phyloP scores from a whole-genome alignment of 148 eudicot genomes.

The Dysphania ambrosioides region DNA sequence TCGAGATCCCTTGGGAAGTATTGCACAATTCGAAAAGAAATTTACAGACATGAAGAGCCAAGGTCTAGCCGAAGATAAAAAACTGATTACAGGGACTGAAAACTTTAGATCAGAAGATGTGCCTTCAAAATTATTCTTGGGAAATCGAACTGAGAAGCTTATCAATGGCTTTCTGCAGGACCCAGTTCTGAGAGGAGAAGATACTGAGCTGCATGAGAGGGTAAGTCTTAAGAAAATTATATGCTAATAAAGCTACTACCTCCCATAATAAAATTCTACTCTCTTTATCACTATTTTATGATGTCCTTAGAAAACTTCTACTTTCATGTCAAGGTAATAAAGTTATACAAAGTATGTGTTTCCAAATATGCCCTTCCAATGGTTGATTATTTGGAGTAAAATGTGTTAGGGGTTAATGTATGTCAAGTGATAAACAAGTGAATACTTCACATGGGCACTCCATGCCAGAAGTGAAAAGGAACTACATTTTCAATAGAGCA shows the following conservation, averaged over 20 bases:
- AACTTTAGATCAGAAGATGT: slow-evolving; percentile 36
- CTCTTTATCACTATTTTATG: not conserved
- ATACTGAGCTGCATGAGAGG: slow-evolving; percentile 32
- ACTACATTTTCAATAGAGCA: not conserved
- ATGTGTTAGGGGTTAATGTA: too few relatives aligned
- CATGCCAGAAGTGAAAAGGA: not conserved
- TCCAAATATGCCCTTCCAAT: not conserved
- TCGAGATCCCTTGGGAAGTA: slow-evolving; percentile 46
- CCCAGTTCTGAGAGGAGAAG: slow-evolving; percentile 51
- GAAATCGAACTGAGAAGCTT: slow-evolving; percentile 59
- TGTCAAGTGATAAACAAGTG: too few relatives aligned
- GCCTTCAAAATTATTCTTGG: slow-evolving; percentile 34
- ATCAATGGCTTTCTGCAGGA: slow-evolving; percentile 55
- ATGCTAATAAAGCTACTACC: not conserved
- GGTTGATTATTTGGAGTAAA: too few relatives aligned
- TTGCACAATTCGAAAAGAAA: slow-evolving; percentile 38
- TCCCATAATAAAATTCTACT: not conserved
- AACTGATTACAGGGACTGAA: slow-evolving; percentile 23
- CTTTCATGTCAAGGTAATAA: not conserved
- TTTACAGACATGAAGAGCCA: slow-evolving; percentile 25
- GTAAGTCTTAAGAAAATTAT: slow-evolving; percentile 26
- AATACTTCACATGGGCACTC: too few relatives aligned
- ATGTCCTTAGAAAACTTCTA: not conserved
- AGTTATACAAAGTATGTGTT: not conserved
- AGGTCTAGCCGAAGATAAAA: slow-evolving; percentile 28